Conservation (phyloP, 1,284 basidiomycete genomes). For the Phenoliferia sp. region DNA sequence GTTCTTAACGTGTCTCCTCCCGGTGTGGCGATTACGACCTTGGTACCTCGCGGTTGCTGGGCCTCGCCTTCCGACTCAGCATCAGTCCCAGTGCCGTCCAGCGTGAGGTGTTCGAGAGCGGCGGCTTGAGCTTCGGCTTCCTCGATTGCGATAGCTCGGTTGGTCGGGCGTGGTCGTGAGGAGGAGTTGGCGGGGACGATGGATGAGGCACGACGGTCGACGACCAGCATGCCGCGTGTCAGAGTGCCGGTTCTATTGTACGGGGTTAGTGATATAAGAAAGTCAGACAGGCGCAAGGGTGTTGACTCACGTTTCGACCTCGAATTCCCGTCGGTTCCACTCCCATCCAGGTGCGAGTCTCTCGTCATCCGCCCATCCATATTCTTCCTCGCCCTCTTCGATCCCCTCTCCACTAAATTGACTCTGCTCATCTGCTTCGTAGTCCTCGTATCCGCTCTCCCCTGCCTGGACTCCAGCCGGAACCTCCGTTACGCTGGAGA, state of each 20-base stretch:
- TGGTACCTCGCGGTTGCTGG: not conserved
- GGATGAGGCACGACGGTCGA: slow-evolving; percentile 15
- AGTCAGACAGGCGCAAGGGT: not conserved
- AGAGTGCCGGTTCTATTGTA: slow-evolving; percentile 16
- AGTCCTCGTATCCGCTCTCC: not conserved
- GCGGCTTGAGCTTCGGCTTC: slow-evolving; percentile 9
- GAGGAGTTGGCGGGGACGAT: not conserved
- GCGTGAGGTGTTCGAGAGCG: not conserved
- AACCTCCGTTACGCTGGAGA: not conserved
- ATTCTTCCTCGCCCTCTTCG: not conserved
- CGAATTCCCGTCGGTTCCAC: slow-evolving; percentile 19
- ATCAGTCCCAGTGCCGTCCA: slow-evolving; percentile 12
- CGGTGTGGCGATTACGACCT: slow-evolving; percentile 14
- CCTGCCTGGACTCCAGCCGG: not conserved
- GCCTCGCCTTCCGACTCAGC: slow-evolving; percentile 3
- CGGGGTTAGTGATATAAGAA: no score
- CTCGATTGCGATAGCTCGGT: slow-evolving; percentile 16
- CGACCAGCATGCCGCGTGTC: slow-evolving; percentile 30
- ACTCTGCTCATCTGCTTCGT: not conserved
- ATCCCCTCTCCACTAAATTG: not conserved
- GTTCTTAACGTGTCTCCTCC: slow-evolving; percentile 11
- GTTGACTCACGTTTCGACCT: slow-evolving; percentile 23
- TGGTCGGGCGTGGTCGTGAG: not conserved
- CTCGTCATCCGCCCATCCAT: not conserved
- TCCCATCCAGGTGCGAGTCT: slow-evolving; percentile 19